Base-by-base conservation (phyloP, 768 basidiomycete species). In the Leccinum subgranulosum region DNA sequence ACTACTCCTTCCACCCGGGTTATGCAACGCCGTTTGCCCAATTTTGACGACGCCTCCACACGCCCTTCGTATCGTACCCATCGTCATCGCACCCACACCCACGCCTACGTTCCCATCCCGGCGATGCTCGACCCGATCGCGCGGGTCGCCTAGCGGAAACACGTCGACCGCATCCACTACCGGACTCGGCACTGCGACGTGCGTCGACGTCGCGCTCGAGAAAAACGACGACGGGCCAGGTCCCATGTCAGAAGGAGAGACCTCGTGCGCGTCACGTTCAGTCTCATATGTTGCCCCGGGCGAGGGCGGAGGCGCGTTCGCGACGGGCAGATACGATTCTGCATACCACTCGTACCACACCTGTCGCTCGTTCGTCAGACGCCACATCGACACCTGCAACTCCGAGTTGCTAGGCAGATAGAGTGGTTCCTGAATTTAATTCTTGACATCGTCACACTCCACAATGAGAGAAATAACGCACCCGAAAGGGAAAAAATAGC, bases 301-400 rank as follows among this genome's bases (percentile, higher is more conserved):
- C 4, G 10, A 41, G 57, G 17, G 64, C 72, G 36, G 49, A n/a
- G 2, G 56, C 34, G 69, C 66, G 41, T 71, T 72, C 33, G 82
- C 77, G 17, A 87, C 77, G 5, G 90, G 84, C 53, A 98, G 77
- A 76, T 92, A 98, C 17, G 93, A 87, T 67, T 98, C 95, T 0
- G 94, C 94, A 67, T 90, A 87, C 97, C 97, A 99, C 74, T 98
- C 97, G 73, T 98, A 98, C 97, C 97, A 99, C 14, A 99, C 91
- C 64, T 90, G 88, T 17, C 85, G 84, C 55, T 87, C 82, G 72
- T 90, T 91, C 2, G 94, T 96, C 60, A 97, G 74, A 25, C 97
- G 86, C 95, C 97, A 99, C 27, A 99, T 84, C 23, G 90, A 90
- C 4, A 98, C 92, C 58, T 92, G 89, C 12, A 99, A 77, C 67